Evolutionary conservation across 768 basidiomycete species (phyloP).

Genomic region (Cyathus striatus): DNA sequence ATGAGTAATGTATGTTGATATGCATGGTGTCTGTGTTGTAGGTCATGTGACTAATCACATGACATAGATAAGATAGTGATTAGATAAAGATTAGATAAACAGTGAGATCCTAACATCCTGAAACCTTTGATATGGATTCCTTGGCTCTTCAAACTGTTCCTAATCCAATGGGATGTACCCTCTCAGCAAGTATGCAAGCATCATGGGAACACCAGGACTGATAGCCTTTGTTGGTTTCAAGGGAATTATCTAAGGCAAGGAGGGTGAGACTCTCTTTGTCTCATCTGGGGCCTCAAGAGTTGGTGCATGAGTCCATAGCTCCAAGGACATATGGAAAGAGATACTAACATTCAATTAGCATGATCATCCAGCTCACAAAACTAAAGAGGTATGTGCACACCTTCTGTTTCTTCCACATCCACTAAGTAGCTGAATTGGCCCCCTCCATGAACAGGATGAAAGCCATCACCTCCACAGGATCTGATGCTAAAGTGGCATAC

Average conservation of each 20-base stretch:
- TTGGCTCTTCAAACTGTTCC: background rate
- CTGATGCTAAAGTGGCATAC: constrained; percentile 67
- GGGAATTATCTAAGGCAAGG: constrained; percentile 31
- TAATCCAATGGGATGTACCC: background rate
- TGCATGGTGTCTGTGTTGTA: no score
- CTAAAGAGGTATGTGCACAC: constrained; percentile 25
- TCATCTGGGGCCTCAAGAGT: constrained; percentile 37
- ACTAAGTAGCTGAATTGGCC: background rate
- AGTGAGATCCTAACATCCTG: no score
- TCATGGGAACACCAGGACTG: background rate
- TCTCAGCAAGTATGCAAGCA: background rate
- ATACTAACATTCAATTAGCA: constrained; percentile 13
- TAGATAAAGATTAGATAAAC: no score
- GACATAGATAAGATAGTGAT: no score
- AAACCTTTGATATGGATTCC: background rate
- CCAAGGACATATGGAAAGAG: background rate
- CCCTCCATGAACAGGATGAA: constrained; percentile 25
- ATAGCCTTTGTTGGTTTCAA: constrained; percentile 10
- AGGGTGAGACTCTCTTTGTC: constrained; percentile 38
- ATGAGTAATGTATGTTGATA: no score
- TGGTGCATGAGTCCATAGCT: constrained; percentile 42
- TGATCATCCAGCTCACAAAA: constrained; percentile 49
- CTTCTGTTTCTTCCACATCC: background rate
- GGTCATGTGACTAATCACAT: no score
- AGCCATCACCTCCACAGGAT: constrained; percentile 68